phyloP scores from a whole-genome alignment of 1,284 basidiomycete species.

The Melampsora americana region DNA sequence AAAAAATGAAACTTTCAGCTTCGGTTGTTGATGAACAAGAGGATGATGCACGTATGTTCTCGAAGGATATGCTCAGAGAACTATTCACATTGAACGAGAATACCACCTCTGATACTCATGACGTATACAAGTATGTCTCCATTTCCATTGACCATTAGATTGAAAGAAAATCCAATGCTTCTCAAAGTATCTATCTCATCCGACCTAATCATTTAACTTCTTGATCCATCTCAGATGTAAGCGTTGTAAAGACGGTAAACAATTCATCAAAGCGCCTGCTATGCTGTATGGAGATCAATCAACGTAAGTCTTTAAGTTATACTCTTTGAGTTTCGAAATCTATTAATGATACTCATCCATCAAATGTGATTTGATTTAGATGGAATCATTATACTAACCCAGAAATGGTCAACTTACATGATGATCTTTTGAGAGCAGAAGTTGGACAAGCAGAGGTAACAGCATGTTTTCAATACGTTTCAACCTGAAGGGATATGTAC shows the following conservation, averaged over 20 bases:
- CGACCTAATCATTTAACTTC: not conserved
- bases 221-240: constrained; percentile 65
- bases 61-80: constrained; percentile 79
- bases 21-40: constrained; percentile 97
- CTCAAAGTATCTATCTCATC: no score
- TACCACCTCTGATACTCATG: constrained; percentile 63
- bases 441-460: constrained; percentile 72
- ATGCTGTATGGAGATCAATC: constrained; percentile 93
- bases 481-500: constrained; percentile 12
- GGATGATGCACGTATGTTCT: constrained; percentile 93
- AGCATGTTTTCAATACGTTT: constrained; percentile 56
- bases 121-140: constrained; percentile 47
- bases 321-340: constrained; percentile 25
- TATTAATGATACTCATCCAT: no score
- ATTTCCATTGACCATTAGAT: no score
- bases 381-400: constrained; percentile 96
- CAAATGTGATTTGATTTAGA: constrained; percentile 57
- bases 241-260: constrained; percentile 66
- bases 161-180: no score
- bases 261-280: constrained; percentile 75
- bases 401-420: constrained; percentile 86
- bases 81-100: constrained; percentile 79
- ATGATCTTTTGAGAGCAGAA: constrained; percentile 90
- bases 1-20: constrained; percentile 93
- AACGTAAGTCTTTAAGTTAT: constrained; percentile 65